Conservation (phyloP, 306 rosid genomes). For the Echinosophora koreensis region DNA sequence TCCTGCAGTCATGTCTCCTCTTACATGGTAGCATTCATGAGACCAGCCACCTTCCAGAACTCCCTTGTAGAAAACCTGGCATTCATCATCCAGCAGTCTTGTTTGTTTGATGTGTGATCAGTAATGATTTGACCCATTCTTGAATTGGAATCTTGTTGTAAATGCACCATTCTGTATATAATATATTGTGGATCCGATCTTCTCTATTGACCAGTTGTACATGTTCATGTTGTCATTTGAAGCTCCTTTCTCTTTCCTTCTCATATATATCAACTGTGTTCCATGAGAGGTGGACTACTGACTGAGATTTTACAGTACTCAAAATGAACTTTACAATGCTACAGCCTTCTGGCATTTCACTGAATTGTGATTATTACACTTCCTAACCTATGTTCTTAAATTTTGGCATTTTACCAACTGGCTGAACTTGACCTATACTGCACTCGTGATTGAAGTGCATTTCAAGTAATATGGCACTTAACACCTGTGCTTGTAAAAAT, state of each 20-base stretch:
- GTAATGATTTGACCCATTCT: conserved; percentile 20
- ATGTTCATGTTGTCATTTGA: conserved; percentile 19
- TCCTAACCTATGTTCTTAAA: not conserved
- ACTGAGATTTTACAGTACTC: not conserved
- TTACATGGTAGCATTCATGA: not conserved
- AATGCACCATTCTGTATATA: conserved; percentile 24
- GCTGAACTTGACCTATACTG: not conserved
- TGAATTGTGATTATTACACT: not conserved
- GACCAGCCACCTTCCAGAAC: not conserved
- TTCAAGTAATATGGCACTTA: not conserved
- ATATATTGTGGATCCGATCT: conserved; percentile 12
- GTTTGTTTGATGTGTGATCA: not conserved
- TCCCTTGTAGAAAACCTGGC: conserved; percentile 3
- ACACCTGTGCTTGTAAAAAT: not conserved
- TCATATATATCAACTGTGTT: not conserved
- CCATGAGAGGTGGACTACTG: not conserved
- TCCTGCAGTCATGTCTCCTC: not conserved
- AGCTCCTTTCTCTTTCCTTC: not conserved
- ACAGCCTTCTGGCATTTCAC: not conserved
- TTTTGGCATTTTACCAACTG: conserved; percentile 4
- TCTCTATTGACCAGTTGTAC: conserved; percentile 25
- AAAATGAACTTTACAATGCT: not conserved
- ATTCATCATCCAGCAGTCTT: conserved; percentile 11
- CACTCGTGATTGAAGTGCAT: not conserved
- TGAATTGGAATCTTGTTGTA: conserved; percentile 34